These are phyloP conservation scores for Talaromyces thailandensis DNA, from an alignment of 495 filamentous ascomycete species.

Conservation along the genomic window DNA sequence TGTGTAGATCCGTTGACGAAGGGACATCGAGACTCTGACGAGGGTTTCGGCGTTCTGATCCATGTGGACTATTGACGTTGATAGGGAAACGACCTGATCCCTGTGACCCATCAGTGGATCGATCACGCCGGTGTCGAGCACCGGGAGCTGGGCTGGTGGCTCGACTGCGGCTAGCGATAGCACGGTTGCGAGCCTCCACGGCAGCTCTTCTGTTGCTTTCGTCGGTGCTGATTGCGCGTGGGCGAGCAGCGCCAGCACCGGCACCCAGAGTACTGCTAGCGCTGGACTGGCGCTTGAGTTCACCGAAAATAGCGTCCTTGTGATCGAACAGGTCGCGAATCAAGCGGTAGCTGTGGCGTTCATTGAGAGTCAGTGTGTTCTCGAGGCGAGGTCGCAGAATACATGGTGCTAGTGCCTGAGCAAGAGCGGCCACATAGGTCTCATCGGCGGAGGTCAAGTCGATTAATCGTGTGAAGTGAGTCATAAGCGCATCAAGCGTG, in stretches of 20 bases:
- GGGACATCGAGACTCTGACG: slow-evolving; percentile 60
- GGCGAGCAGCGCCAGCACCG: slow-evolving; percentile 34
- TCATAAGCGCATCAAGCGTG: slow-evolving; percentile 94
- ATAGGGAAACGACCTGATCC: slow-evolving; percentile 79
- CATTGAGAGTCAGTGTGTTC: slow-evolving; percentile 86
- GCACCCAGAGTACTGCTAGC: slow-evolving; percentile 30
- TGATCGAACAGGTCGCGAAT: slow-evolving; percentile 88
- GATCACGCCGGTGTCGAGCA: slow-evolving; percentile 60
- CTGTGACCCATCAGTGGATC: slow-evolving; percentile 62
- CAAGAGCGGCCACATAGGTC: slow-evolving; percentile 66
- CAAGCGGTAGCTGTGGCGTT: slow-evolving; percentile 86
- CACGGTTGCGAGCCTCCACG: slow-evolving; percentile 84
- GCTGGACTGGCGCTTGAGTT: slow-evolving; percentile 85
- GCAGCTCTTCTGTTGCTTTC: slow-evolving; percentile 90
- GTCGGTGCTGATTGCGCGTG: slow-evolving; percentile 87
- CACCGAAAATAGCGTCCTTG: slow-evolving; percentile 90
- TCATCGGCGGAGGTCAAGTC: slow-evolving; percentile 96
- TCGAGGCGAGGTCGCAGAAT: slow-evolving; percentile 80
- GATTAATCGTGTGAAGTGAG: slow-evolving; percentile 94
- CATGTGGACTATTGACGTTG: slow-evolving; percentile 51
- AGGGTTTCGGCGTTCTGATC: slow-evolving; percentile 35
- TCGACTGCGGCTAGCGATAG: slow-evolving; percentile 69
- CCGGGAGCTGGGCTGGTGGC: slow-evolving; percentile 66
- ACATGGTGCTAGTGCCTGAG: slow-evolving; percentile 72
- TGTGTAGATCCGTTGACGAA: slow-evolving; percentile 20